Evolutionary conservation across 495 filamentous ascomycete genomes (phyloP).

Genomic region (Cladorrhinum samala): DNA sequence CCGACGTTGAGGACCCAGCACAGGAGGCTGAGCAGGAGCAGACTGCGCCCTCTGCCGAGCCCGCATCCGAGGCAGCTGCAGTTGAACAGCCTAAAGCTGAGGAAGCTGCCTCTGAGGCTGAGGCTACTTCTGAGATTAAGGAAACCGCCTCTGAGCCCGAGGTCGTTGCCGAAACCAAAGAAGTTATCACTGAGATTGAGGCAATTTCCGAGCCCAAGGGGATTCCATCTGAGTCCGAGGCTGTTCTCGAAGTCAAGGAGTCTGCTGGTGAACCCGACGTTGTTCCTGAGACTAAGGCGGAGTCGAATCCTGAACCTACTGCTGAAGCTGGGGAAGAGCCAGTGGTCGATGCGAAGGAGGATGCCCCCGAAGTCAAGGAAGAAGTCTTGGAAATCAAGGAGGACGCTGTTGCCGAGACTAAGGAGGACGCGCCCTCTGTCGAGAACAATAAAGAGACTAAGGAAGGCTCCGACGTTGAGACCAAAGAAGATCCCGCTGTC

Average conservation of each 20-base stretch:
- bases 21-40: conserved; percentile 5
- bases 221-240: not conserved
- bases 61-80: not conserved
- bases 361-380: not conserved
- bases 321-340: not conserved
- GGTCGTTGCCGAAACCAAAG: not conserved
- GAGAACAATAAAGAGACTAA: not conserved
- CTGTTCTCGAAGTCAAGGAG: conserved; percentile 1
- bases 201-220: not conserved
- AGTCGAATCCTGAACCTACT: conserved; percentile 6
- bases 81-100: not conserved
- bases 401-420: not conserved
- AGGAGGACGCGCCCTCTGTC: not conserved
- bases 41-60: not conserved
- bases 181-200: not conserved
- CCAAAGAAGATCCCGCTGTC: not conserved
- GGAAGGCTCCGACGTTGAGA: conserved; percentile 1
- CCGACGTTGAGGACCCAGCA: not conserved
- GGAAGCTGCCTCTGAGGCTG: conserved; percentile 3
- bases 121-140: not conserved
- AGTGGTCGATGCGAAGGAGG: not conserved
- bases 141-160: not conserved
- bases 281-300: not conserved
- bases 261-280: not conserved
- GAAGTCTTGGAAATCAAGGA: not conserved